Conservation (phyloP, 176 grass and related monocot species). For the Hordeum vulgare region DNA sequence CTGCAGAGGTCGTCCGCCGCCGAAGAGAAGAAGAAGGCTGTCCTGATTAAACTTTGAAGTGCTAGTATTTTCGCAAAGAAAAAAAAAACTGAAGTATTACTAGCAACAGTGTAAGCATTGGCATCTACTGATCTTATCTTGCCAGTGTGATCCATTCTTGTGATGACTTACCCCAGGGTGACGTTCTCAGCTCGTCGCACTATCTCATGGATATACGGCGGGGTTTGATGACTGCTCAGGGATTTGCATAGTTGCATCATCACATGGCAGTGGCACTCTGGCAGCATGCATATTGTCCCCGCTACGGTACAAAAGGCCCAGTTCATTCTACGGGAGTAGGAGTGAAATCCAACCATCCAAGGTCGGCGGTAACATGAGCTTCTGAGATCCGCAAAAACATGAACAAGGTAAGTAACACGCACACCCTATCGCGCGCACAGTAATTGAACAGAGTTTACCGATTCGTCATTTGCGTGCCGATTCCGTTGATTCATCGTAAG, state of each 20-base stretch:
- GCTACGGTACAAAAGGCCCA: neutral
- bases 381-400: neutral
- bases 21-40: neutral
- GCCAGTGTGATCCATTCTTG: neutral
- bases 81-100: no score
- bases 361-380: neutral
- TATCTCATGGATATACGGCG: neutral
- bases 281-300: slow-evolving; percentile 1
- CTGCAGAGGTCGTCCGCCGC: neutral
- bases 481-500: neutral
- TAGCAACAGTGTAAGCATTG: neutral
- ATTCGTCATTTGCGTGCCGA: neutral
- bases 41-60: neutral
- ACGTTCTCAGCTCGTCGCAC: neutral
- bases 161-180: neutral
- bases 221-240: neutral
- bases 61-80: neutral
- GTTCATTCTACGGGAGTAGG: no score
- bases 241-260: neutral
- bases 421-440: neutral
- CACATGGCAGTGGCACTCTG: neutral
- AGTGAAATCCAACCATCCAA: neutral
- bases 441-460: neutral
- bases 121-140: neutral
- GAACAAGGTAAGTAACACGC: neutral